Evolutionary conservation across 2,329 filamentous ascomycete species (phyloP), one percentile per base, ranked within the genome.

Genomic region (Biscogniauxia sp.): DNA sequence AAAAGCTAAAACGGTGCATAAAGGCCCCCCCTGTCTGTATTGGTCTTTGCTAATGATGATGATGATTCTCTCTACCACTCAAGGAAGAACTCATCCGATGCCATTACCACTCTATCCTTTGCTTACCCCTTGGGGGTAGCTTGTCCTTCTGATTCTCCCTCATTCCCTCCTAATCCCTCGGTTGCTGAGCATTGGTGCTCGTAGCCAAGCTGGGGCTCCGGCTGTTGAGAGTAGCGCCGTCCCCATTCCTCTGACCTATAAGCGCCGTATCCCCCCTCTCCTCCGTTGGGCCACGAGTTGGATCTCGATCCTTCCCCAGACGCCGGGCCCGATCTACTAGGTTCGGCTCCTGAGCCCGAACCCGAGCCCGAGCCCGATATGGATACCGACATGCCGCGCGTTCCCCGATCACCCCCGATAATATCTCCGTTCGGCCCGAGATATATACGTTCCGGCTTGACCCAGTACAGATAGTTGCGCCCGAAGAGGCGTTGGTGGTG

Each of bases 401-500:
- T 11, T 32, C 13, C 20, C n/a, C 13, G 28, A 26, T 26, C 20
- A 19, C 19, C 50, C 9, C 19, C 50, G 2, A 26, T 15, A 19
- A 52, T 20, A 3, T 53, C 51, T 5, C 17, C 26, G 23, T 53
- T 5, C 23, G 6, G 23, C 13, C 37, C 37, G 37, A 45, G 11
- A 13, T n/a, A 45, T 11, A 45, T 5, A 11, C 37, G 37, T 3
- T n/a, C 37, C 37, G 37, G 37, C 37, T 45, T 13, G 5, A 45
- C 37, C 37, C 37, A 45, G 37, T 45, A n/a, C 15, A 45, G 37
- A 13, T 17, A 45, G 11, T 17, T 45, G 13, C 15, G 11, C 11
- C 37, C 37, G 37, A 45, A 45, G 2, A 45, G 37, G 37, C 37
- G 37, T 11, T 45, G 60, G 32, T 66, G 64, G 37, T 63, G 64